Percentiles rank a stretch among this genome's conserved stretches.
These are phyloP conservation scores for Quercus phellos DNA, from an alignment of 331 rosid genomes.

Conservation along the genomic window DNA sequence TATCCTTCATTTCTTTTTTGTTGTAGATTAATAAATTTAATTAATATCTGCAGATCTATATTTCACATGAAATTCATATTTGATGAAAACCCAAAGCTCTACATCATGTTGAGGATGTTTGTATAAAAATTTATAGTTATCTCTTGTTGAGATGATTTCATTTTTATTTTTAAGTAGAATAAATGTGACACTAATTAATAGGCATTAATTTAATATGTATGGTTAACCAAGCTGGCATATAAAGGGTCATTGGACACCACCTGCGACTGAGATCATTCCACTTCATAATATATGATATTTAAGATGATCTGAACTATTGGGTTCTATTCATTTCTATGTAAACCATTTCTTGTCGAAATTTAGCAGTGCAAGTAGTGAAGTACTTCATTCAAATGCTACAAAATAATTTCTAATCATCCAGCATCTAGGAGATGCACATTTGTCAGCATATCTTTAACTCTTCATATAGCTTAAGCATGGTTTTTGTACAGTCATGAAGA, in stretches of 20 bases:
- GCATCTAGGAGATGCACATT: background rate
- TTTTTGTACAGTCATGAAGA: background rate
- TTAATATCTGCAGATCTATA: background rate
- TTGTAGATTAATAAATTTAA: background rate
- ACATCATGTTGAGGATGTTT: background rate
- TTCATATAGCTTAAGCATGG: background rate
- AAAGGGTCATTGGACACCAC: background rate
- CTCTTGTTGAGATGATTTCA: background rate
- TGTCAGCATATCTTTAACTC: background rate
- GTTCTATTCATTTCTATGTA: background rate
- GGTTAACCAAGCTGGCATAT: background rate
- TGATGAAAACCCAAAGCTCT: background rate
- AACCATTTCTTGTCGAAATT: background rate
- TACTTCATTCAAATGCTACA: background rate
- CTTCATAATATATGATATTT: background rate
- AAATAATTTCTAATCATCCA: background rate
- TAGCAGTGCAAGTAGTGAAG: background rate
- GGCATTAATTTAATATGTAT: background rate
- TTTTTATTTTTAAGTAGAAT: background rate
- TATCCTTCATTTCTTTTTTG: conserved; percentile 2
- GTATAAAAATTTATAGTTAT: background rate
- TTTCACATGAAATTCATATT: background rate
- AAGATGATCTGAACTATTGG: background rate
- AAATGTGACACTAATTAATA: background rate
- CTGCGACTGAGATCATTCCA: background rate